Evolutionary conservation across 345 rosid species (phyloP), one percentile per base, ranked within the genome.

Genomic region (Schrenkiella parvula): DNA sequence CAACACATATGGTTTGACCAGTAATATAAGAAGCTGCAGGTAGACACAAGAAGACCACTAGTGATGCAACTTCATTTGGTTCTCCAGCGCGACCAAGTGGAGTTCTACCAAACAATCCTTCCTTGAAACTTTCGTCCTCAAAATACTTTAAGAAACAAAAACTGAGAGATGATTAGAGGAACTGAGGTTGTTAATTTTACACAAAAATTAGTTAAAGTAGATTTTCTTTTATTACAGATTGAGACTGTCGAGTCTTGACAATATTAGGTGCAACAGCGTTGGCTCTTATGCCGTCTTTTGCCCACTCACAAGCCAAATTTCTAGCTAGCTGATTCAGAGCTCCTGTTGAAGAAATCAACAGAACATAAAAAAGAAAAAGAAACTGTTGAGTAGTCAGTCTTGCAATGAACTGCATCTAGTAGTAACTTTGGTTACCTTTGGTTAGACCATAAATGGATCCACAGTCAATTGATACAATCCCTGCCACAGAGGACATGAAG

Each of bases 261-360:
- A 41, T 47, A 76, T 74, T 73, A 6, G 90, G 91, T 1, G 90
- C 85, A 25, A 87, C 84, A 1, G 74, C 55, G 39, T 89, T 87
- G 14, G 71, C 50, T 69, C 89, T 79, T 73, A 88, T 88, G 25
- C 76, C 80, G 68, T 88, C 91, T 13, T 70, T 82, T 11, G 86
- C 91, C 89, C 96, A 86, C 61, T 88, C 93, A 37, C 91, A 88
- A 31, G 93, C 87, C 74, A 85, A 78, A 52, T 82, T 80, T 68
- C 69, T 87, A 2, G 88, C 73, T 23, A 87, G 74, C 63, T 82
- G 89, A 53, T 80, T 78, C 38, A 83, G 57, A 6, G 91, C 91
- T 42, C 85, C 75, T 71, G 15, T 4, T n/a, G 25, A 29, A 12
- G 0, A 26, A 46, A 11, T 55, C n/a, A 53, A 39, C 19, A 17